These are phyloP conservation scores for Pseudogymnoascus pannorum DNA, from an alignment of 2,329 filamentous ascomycete species.

Conservation along the genomic window DNA sequence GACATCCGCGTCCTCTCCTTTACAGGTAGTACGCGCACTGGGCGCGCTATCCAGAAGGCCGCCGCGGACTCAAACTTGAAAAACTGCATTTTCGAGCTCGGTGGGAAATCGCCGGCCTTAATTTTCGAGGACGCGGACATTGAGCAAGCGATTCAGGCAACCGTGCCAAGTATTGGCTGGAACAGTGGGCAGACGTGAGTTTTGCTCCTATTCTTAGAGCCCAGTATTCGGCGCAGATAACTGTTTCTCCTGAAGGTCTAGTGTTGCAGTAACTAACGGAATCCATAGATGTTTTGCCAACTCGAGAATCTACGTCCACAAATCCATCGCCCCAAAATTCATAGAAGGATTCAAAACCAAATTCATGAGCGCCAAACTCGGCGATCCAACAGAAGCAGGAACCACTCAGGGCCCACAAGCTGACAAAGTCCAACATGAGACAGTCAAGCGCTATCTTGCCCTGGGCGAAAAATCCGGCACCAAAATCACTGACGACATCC, in stretches of 20 bases:
- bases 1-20: slow-evolving; percentile 48
- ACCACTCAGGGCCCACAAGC: slow-evolving; percentile 13
- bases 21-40: slow-evolving; percentile 45
- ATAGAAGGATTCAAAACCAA: slow-evolving; percentile 18
- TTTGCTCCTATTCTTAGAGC: too few species aligned
- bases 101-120: slow-evolving; percentile 49
- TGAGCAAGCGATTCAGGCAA: slow-evolving; percentile 19
- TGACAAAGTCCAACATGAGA: slow-evolving; percentile 20
- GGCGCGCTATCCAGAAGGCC: slow-evolving; percentile 41
- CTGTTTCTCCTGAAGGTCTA: not conserved
- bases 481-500: not conserved
- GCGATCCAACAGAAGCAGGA: slow-evolving; percentile 14
- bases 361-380: slow-evolving; percentile 14
- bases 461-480: slow-evolving; percentile 14
- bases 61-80: slow-evolving; percentile 43
- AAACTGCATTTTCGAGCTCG: slow-evolving; percentile 45
- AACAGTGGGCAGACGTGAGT: slow-evolving; percentile 22
- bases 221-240: not conserved
- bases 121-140: slow-evolving; percentile 43
- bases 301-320: slow-evolving; percentile 21
- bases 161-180: slow-evolving; percentile 16
- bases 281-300: slow-evolving; percentile 18
- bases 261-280: not conserved
- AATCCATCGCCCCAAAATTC: slow-evolving; percentile 19
- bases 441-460: slow-evolving; percentile 18